Conservation (phyloP, 768 basidiomycete species). For the Suillus alpinus region DNA sequence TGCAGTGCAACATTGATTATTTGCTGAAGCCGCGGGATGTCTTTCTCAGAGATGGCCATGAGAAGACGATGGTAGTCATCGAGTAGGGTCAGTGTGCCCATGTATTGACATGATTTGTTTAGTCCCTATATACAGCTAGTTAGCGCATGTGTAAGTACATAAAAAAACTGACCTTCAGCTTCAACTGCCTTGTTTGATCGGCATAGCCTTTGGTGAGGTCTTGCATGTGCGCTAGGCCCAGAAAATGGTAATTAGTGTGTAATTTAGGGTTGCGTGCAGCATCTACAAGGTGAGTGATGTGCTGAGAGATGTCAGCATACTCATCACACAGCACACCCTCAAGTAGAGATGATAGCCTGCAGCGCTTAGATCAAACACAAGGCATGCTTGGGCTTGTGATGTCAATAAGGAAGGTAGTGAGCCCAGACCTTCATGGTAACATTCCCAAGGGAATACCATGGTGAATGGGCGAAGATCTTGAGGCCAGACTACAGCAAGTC, state of each 20-base stretch:
- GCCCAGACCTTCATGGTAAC: not conserved
- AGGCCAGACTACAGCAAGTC: not conserved
- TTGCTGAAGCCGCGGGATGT: conserved; percentile 7
- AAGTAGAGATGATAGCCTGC: not conserved
- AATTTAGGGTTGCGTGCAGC: not conserved
- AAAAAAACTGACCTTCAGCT: not conserved
- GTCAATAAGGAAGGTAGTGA: not conserved
- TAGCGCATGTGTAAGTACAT: not conserved
- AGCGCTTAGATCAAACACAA: not conserved
- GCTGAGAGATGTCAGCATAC: not conserved
- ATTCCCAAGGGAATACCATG: not conserved
- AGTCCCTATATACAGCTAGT: not conserved
- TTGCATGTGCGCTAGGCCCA: not conserved
- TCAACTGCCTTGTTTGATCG: not conserved
- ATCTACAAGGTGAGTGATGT: not conserved
- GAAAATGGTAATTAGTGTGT: not conserved
- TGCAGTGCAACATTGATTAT: conserved; percentile 7
- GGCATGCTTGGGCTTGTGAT: not conserved
- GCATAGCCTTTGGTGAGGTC: not conserved
- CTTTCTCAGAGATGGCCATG: not conserved
- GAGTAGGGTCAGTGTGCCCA: not conserved
- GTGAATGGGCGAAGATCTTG: not conserved
- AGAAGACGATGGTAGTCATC: not conserved
- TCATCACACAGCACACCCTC: not conserved
- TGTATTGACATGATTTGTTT: not conserved